Base-by-base conservation (phyloP, 352 stramenopile genomes). In the Phytophthora podocarpi region DNA sequence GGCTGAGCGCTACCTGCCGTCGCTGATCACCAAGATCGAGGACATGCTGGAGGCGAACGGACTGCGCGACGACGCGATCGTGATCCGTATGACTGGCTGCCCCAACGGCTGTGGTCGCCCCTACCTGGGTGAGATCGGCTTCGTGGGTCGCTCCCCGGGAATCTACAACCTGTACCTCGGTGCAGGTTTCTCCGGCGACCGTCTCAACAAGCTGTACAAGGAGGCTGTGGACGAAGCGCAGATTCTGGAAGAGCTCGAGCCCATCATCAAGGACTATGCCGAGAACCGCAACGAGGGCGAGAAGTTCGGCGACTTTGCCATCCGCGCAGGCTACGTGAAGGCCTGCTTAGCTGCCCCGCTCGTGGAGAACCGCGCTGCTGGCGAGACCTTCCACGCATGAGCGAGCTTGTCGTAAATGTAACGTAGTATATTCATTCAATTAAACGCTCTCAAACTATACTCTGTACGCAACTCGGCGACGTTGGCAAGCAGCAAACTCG, bases 31-130 rank as follows among this genome's bases (percentile, higher is more conserved):
- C 59, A 96, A 96, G 59, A 90, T 99, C 42, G 89, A 98, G 31
- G 75, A 85, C 18, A 60, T 99, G 30, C 75, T 99, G 49, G 83
- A 94, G 59, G 89, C 85, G 48, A 78, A 91, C 64, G 94, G 93
- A 16, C 70, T 99, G 12, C 81, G 82, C 11, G 93, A 98, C 57
- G 94, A 99, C 66, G 91, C 98, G 67, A 98, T 99, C 58, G 81
- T 99, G 39, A 97, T 99, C 45, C 91, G 97, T 35, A 99, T 99
- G 96, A 99, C 96, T n/a, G 96, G 97, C 36, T 99, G 97, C 73
- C 93, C 96, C 24, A 99, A 99, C 77, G 97, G 97, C 41, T 99
- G 96, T 67, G 96, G 94, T 3, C 79, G 97, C 13, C 97, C 97
- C 16, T 99, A 99, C 85, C 94, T 99, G 85, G 97, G 96, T 18